phyloP scores from a whole-genome alignment of 2,329 filamentous ascomycete species.

The Alternaria gansuensis region DNA sequence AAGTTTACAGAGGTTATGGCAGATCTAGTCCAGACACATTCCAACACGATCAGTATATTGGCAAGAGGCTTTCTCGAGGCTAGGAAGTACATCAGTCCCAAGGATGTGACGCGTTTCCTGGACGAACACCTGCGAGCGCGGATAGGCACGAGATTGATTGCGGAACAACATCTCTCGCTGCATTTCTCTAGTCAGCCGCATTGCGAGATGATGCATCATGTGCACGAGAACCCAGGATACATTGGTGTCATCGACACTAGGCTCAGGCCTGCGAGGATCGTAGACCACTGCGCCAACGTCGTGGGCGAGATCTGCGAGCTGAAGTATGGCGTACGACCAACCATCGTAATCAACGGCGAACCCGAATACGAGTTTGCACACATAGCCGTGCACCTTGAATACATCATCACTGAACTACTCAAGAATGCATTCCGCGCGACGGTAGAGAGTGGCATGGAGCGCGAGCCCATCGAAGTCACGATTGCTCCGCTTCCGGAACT shows the following conservation, averaged over 20 bases:
- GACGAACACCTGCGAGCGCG: constrained; percentile 93
- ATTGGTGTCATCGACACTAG: constrained; percentile 96
- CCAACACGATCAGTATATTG: constrained; percentile 91
- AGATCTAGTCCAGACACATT: constrained; percentile 93
- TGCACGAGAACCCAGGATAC: constrained; percentile 66
- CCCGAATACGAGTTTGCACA: constrained; percentile 90
- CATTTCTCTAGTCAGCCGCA: constrained; percentile 80
- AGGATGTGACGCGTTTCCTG: constrained; percentile 87
- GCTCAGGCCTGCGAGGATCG: constrained; percentile 79
- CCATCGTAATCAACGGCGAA: constrained; percentile 82
- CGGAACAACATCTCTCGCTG: constrained; percentile 94
- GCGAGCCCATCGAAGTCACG: constrained; percentile 87
- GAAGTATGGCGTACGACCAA: constrained; percentile 88
- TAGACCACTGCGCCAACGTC: constrained; percentile 85
- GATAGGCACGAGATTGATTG: constrained; percentile 92
- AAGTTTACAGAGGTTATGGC: constrained; percentile 91
- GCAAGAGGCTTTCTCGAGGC: constrained; percentile 94
- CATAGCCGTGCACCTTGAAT: constrained; percentile 94
- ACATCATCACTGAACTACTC: constrained; percentile 93
- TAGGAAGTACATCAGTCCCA: constrained; percentile 82
- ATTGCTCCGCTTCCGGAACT: constrained; percentile 76
- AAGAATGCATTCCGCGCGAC: constrained; percentile 97
- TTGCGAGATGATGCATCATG: constrained; percentile 60
- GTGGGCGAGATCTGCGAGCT: constrained; percentile 97
- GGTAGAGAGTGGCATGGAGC: constrained; percentile 80